These are phyloP conservation scores for Deuterostichococcus epilithicus DNA, from an alignment of 139 green algal genomes.

Conservation along the genomic window DNA sequence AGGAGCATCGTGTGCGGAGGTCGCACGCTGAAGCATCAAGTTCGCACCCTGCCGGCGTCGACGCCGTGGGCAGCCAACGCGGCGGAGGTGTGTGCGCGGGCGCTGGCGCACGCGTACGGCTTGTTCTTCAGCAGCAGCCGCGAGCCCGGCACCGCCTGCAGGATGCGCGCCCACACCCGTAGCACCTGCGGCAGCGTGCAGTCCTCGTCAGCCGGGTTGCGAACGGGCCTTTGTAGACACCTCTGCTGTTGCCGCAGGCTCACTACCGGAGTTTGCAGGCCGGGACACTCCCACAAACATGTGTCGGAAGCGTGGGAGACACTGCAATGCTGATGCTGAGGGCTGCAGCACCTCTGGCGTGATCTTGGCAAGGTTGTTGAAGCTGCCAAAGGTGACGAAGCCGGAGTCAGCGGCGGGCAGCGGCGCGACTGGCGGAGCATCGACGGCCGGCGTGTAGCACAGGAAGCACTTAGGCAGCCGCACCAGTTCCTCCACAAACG, in stretches of 20 bases:
- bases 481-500: constrained; percentile 80
- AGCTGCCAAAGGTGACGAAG: constrained; percentile 95
- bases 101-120: constrained; percentile 85
- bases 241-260: no score
- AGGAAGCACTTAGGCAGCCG: constrained; percentile 91
- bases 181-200: constrained; percentile 51
- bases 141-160: constrained; percentile 61
- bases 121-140: constrained; percentile 97
- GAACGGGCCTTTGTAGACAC: no score
- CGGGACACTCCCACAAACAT: no score
- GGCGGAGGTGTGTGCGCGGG: constrained; percentile 38
- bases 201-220: no score
- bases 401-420: constrained; percentile 64
- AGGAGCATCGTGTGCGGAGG: background rate
- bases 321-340: background rate
- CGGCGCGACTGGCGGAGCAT: constrained; percentile 73
- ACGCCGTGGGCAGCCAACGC: constrained; percentile 28
- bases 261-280: no score
- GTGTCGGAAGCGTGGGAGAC: background rate
- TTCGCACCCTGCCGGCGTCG: constrained; percentile 16
- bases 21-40: constrained; percentile 15
- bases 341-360: constrained; percentile 53
- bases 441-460: constrained; percentile 88
- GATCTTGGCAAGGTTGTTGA: constrained; percentile 98
- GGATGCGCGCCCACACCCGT: constrained; percentile 71